Percentiles rank a stretch among this genome's conserved stretches.
Evolutionary conservation across 129 eudicot species (phyloP).

Genomic region (Deinandra increscens): DNA sequence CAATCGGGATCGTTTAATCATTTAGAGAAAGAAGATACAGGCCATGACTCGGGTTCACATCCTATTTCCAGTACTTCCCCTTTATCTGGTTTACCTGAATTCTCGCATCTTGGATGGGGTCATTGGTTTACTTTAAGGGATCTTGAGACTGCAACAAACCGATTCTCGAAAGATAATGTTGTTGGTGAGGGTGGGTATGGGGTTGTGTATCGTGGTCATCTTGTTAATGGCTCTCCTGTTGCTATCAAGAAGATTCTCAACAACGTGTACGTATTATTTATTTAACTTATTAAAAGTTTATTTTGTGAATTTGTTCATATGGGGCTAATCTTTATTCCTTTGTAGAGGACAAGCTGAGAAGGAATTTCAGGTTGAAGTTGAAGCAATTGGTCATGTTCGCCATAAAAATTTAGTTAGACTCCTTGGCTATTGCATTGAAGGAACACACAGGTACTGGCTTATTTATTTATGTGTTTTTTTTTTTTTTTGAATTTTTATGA

Average conservation of each 20-base stretch:
- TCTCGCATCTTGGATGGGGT: slow-evolving; percentile 92
- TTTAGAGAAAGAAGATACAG: slow-evolving; percentile 46
- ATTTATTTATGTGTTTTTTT: slow-evolving; percentile 2
- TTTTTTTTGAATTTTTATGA: neutral
- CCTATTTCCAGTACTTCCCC: slow-evolving; percentile 58
- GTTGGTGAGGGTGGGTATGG: slow-evolving; percentile 95
- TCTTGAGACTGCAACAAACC: slow-evolving; percentile 65
- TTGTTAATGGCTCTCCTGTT: slow-evolving; percentile 67
- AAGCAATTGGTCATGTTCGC: slow-evolving; percentile 87
- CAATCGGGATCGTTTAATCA: slow-evolving; percentile 63
- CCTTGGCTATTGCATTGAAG: slow-evolving; percentile 82
- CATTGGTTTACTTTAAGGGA: slow-evolving; percentile 90
- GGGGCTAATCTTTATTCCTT: slow-evolving; percentile 2
- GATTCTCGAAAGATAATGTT: slow-evolving; percentile 68
- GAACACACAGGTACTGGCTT: slow-evolving; percentile 65
- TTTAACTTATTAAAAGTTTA: neutral
- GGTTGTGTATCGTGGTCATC: slow-evolving; percentile 63
- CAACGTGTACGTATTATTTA: slow-evolving; percentile 53
- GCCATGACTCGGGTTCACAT: slow-evolving; percentile 55
- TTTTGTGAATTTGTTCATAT: neutral
- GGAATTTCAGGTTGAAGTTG: slow-evolving; percentile 78
- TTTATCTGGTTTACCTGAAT: slow-evolving; percentile 67
- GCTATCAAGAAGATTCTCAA: slow-evolving; percentile 83
- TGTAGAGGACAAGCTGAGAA: slow-evolving; percentile 83
- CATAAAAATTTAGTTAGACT: slow-evolving; percentile 83